Evolutionary conservation across 2,329 filamentous ascomycete genomes (phyloP), one percentile per base, ranked within the genome.

Genomic region (Cladorrhinum sp.): DNA sequence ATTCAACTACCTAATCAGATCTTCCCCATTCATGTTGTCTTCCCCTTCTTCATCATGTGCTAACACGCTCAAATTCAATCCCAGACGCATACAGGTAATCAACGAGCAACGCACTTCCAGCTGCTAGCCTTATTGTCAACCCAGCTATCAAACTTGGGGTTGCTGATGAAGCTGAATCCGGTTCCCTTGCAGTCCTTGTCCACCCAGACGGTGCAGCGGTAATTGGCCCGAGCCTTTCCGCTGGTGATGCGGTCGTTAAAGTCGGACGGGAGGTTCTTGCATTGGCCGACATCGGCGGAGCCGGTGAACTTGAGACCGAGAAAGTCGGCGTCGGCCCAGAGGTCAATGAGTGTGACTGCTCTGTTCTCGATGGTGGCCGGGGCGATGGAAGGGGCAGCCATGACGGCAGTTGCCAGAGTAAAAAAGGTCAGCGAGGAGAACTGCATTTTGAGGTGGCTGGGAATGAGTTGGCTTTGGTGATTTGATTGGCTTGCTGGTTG

Each of bases 301-400:
- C 62, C 62, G 12, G 62, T 64, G 62, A 53, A 62, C 48, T 62
- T 64, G 51, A 64, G 55, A 49, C 51, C 62, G 14, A 64, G 62
- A 57, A 62, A 64, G 59, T 46, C 6, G 12, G 14, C 26, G 57
- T 62, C 49, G 36, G 28, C 26, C 60, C 62, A 64, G 36, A 62
- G 52, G 53, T 64, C 62, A 53, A 60, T 59, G 28, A 64, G 62
- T 16, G 46, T 39, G 12, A 50, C 28, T 20, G 58, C 30, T 18
- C 60, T 56, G 10, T 36, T 23, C 42, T 21, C 18, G 26, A 62
- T 14, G 3, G 14, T 12, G 33, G 61, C 23, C 28, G 56, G 18
- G 14, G 58, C 39, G 14, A 14, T 21, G 51, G 57, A 14, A 0
- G 49, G 12, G 42, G 58, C 21, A 2, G 53, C 9, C 57, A 39